Conservation (phyloP, 495 filamentous ascomycete species). For the Acidomyces sp. region DNA sequence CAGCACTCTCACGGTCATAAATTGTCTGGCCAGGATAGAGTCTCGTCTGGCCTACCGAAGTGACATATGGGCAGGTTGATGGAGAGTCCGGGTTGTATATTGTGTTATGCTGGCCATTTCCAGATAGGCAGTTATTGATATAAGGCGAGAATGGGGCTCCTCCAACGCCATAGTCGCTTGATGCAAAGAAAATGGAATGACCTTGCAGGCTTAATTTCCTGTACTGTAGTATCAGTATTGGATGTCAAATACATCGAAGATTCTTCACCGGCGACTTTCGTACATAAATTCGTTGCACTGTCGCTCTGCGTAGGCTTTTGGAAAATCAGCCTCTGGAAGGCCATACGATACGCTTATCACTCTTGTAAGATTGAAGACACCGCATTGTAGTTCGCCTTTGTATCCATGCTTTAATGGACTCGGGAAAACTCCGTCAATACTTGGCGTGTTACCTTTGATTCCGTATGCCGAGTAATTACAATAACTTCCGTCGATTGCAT, state of each 20-base stretch:
- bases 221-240: no score
- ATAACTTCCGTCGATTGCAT: constrained; percentile 12
- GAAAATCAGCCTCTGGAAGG: constrained; percentile 7
- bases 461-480: constrained; percentile 12
- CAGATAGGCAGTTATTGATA: not conserved
- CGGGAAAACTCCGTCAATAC: constrained; percentile 10
- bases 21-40: constrained; percentile 11
- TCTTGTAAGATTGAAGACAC: constrained; percentile 2
- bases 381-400: constrained; percentile 10
- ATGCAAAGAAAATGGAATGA: constrained; percentile 6
- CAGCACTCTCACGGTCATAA: constrained; percentile 12
- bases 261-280: no score
- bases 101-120: not conserved
- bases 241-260: no score
- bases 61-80: constrained; percentile 4
- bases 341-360: constrained; percentile 7
- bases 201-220: constrained; percentile 20
- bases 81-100: constrained; percentile 8
- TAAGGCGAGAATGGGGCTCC: not conserved
- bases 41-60: constrained; percentile 11
- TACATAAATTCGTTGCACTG: constrained; percentile 14
- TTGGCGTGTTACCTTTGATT: constrained; percentile 9
- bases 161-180: constrained; percentile 14
- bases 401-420: constrained; percentile 2
- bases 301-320: constrained; percentile 6